phyloP scores from a whole-genome alignment of 2,329 filamentous ascomycete species.

The Lomentospora prolificans region DNA sequence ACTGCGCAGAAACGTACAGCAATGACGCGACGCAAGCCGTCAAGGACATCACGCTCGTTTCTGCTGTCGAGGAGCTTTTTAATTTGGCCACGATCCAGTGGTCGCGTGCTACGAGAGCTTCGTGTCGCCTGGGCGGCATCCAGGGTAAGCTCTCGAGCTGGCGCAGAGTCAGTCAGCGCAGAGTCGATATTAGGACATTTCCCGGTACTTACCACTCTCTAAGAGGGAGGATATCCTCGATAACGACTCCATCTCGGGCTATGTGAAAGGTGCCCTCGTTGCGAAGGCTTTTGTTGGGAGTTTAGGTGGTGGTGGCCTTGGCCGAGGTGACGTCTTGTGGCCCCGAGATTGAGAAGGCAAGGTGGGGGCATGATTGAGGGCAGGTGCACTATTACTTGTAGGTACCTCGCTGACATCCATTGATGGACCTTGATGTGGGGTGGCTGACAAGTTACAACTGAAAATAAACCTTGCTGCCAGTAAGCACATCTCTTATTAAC shows the following conservation, averaged over 20 bases:
- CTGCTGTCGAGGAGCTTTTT: slow-evolving; percentile 93
- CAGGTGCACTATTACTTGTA: no score
- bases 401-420: no score
- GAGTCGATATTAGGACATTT: not conserved
- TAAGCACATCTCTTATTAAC: no score
- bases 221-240: slow-evolving; percentile 88
- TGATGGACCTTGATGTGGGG: no score
- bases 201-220: slow-evolving; percentile 66
- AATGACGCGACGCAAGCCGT: slow-evolving; percentile 81
- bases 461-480: no score
- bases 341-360: not conserved
- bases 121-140: slow-evolving; percentile 89
- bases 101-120: slow-evolving; percentile 49
- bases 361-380: not conserved
- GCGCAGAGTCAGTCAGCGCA: not conserved
- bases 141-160: slow-evolving; percentile 92
- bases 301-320: not conserved
- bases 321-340: not conserved
- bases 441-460: no score
- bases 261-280: not conserved
- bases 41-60: slow-evolving; percentile 84
- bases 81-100: slow-evolving; percentile 71
- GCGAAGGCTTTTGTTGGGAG: not conserved
- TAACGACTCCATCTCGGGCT: slow-evolving; percentile 75
- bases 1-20: slow-evolving; percentile 67